Base-by-base conservation (phyloP, 495 filamentous ascomycete species). In the Darksidea phi region DNA sequence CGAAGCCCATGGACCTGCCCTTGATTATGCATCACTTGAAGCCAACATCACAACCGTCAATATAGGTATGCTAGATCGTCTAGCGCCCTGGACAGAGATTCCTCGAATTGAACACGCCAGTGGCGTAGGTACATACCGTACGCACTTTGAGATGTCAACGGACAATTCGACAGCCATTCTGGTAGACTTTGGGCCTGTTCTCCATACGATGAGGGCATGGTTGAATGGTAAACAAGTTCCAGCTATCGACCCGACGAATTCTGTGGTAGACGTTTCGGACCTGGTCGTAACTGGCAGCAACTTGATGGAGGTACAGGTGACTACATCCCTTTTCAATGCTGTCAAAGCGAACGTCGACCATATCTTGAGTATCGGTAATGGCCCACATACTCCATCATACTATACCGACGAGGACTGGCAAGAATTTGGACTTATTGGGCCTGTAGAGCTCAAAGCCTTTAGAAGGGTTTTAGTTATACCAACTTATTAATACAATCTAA, bases 291-390 rank as follows among this genome's bases (percentile, higher is more conserved):
- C 59, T 0, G 32, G 24, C 26, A 60, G 25, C 17, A 42, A 70
- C 37, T 25, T 15, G 38, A 20, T 70, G 1, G 21, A 54, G 38
- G 50, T 64, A 18, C 50, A 59, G 6, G 64, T 70, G 10, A 58
- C 52, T 17, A 70, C 67, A 25, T 60, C 67, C 12, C 50, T 70
- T n/a, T 59, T 58, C 20, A 70, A 70, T 48, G 10, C 52, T 12
- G 46, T 62, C 15, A 57, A 56, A 28, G 51, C 42, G 13, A 28
- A 48, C 11, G 53, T 41, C 8, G 25, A 61, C 32, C 17, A 42
- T 18, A 54, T 28, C 6, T 36, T 53, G 57, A n/a, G 53, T 7
- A 45, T 61, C 8, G 57, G 57, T n/a, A n/a, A n/a, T n/a, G n/a
- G n/a, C n/a, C n/a, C n/a, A n/a, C n/a, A n/a, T n/a, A n/a, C n/a